Base-by-base conservation (phyloP, 2,329 filamentous ascomycete species). In the Metarhizium sp. region DNA sequence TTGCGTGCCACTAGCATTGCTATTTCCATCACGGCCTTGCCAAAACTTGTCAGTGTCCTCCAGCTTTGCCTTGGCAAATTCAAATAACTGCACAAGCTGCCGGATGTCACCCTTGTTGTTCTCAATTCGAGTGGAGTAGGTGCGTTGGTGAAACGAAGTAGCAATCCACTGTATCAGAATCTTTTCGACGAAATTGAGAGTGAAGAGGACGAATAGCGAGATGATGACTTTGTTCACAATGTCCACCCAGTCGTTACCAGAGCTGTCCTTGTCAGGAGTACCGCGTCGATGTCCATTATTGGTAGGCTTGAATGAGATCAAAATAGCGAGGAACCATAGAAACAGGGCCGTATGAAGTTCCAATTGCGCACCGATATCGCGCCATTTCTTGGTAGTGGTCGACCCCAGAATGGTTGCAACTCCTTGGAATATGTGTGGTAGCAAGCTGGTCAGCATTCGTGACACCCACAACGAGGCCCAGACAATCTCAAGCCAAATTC, bases 111-210 rank as follows among this genome's bases (percentile, higher is more conserved):
- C 90, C 67, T 95, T 95, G 76, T 96, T 95, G 69, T 92, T 79
- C 59, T 94, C 90, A 63, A 96, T 96, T 16, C 92, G 80, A 62
- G 92, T 90, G 29, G 89, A 85, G 65, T 97, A 97, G 0, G 92
- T 96, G 48, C 92, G 82, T 56, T 89, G 77, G 68, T 97, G 92
- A 71, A 97, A 97, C 59, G 87, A 91, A 56, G 92, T 92, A 36
- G 92, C 92, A 62, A 97, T 95, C 72, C 95, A 86, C 66, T 96
- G 92, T 55, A 96, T 95, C 61, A 95, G 81, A 58, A 96, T 88
- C 75, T 96, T 97, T 70, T 96, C 92, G 53, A 87, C 77, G 58
- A 94, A 87, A 70, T 97, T 96, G 59, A 96, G 75, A 2, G 84
- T 77, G 0, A 85, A 81, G 58, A 89, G 81, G 14, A 95, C 86